Conservation (phyloP, 345 rosid genomes). For the Raphanus raphanistrum region DNA sequence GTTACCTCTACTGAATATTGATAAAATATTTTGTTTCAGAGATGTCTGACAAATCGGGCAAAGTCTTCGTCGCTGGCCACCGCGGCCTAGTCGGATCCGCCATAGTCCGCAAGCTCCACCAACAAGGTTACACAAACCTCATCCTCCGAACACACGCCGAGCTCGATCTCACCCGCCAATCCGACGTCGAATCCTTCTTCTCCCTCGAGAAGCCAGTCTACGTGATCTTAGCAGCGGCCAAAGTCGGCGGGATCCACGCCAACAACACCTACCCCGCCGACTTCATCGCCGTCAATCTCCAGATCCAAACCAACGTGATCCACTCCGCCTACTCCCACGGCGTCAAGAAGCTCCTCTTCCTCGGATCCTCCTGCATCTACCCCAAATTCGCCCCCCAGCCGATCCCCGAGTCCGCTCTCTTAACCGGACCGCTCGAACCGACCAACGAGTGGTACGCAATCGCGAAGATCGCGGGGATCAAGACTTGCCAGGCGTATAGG, state of each 20-base stretch:
- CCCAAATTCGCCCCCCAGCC: slow-evolving; percentile 96
- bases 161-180: slow-evolving; percentile 84
- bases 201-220: slow-evolving; percentile 58
- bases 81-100: slow-evolving; percentile 91
- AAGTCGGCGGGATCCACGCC: slow-evolving; percentile 96
- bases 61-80: slow-evolving; percentile 95
- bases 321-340: slow-evolving; percentile 70
- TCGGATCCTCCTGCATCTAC: slow-evolving; percentile 94
- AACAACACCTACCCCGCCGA: slow-evolving; percentile 96
- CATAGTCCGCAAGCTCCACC: slow-evolving; percentile 67
- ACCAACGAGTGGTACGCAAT: slow-evolving; percentile 96
- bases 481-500: slow-evolving; percentile 91
- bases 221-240: slow-evolving; percentile 85
- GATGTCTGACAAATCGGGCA: slow-evolving; percentile 63
- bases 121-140: slow-evolving; percentile 64
- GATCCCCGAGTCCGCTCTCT: slow-evolving; percentile 68
- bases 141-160: slow-evolving; percentile 71
- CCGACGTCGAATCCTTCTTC: slow-evolving; percentile 78
- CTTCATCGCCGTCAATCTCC: slow-evolving; percentile 87
- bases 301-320: slow-evolving; percentile 90
- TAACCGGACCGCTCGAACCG: slow-evolving; percentile 83
- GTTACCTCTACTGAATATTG: background rate
- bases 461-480: slow-evolving; percentile 91
- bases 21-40: background rate
- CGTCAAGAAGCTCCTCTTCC: slow-evolving; percentile 74